These are phyloP conservation scores for Solanum virginianum DNA, from an alignment of 257 asterid genomes.

Conservation along the genomic window DNA sequence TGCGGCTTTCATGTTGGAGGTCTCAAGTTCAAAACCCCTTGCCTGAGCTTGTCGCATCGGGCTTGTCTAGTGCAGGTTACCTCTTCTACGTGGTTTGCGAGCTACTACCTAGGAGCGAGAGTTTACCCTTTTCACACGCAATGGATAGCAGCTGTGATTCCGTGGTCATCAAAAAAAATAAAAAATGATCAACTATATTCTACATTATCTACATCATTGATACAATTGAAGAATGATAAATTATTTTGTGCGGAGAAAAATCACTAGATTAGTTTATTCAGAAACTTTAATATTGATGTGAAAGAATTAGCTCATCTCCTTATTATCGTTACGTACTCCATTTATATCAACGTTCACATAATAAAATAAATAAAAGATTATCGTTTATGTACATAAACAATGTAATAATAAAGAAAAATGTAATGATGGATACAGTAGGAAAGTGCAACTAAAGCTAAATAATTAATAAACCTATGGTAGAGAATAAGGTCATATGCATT, in stretches of 20 bases:
- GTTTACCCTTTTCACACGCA: too few species aligned
- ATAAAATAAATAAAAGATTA: neutral
- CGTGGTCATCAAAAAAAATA: too few species aligned
- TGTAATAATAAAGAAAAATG: neutral
- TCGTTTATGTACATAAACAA: neutral
- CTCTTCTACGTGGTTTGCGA: too few species aligned
- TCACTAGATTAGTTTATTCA: neutral
- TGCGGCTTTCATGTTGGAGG: too few species aligned
- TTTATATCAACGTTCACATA: neutral
- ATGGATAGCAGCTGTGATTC: too few species aligned
- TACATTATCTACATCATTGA: neutral
- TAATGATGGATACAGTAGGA: neutral
- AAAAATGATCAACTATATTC: neutral
- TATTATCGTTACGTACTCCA: neutral
- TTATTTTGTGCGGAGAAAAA: neutral
- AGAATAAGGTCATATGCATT: neutral
- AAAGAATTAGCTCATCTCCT: neutral
- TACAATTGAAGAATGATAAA: neutral
- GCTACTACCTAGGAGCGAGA: too few species aligned
- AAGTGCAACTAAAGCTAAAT: neutral
- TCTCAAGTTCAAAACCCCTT: too few species aligned
- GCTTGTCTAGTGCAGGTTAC: too few species aligned
- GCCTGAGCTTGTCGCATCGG: too few species aligned
- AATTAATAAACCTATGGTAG: neutral
- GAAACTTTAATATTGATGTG: neutral